Conservation (phyloP, 768 basidiomycete species). For the Russula sp. region DNA sequence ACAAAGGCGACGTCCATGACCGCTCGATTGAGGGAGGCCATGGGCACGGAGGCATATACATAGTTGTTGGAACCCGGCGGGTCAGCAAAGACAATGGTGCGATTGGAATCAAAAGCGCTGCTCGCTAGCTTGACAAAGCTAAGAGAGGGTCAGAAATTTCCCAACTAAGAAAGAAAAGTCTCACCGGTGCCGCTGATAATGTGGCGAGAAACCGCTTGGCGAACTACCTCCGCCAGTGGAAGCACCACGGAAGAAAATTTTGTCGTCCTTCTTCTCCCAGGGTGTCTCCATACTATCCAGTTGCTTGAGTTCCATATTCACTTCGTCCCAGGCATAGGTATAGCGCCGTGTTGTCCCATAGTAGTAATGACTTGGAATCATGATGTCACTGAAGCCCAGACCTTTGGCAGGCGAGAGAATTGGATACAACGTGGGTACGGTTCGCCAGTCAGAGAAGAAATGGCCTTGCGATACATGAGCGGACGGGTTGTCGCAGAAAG, state of each 20-base stretch:
- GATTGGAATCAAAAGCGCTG: constrained; percentile 41
- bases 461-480: constrained; percentile 86
- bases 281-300: constrained; percentile 79
- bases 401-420: constrained; percentile 90
- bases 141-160: background rate
- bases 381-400: constrained; percentile 79
- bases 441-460: constrained; percentile 96
- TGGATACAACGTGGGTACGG: constrained; percentile 82
- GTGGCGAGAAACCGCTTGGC: constrained; percentile 72
- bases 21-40: constrained; percentile 58
- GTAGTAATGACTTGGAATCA: constrained; percentile 96
- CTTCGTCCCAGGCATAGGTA: constrained; percentile 86
- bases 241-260: constrained; percentile 92
- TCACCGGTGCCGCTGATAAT: constrained; percentile 84
- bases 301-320: constrained; percentile 62
- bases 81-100: constrained; percentile 62
- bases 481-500: constrained; percentile 79
- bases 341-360: constrained; percentile 74
- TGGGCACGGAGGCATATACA: constrained; percentile 53
- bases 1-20: constrained; percentile 89
- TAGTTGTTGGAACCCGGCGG: constrained; percentile 51
- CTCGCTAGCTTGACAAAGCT: constrained; percentile 78
- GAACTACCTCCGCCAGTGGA: constrained; percentile 91
- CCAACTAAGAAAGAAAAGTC: constrained; percentile 20
- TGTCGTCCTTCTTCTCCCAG: constrained; percentile 85